phyloP scores from a whole-genome alignment of 352 stramenopile genomes.

The Phytopythium kandeliae region DNA sequence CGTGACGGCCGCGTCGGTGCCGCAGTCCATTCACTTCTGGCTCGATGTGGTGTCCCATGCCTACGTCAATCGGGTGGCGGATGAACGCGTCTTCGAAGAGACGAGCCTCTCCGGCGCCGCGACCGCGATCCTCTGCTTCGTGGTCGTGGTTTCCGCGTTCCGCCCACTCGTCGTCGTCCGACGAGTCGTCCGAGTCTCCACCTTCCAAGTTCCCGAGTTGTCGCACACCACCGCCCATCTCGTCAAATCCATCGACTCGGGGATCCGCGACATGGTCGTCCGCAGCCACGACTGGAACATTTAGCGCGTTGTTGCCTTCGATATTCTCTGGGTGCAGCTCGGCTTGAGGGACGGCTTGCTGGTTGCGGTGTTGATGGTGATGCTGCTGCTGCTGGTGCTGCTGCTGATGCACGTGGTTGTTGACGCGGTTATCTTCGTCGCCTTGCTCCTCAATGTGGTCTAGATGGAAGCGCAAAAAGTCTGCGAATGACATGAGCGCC shows the following conservation, averaged over 20 bases:
- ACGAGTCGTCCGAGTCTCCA: conserved; percentile 40
- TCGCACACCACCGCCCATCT: conserved; percentile 20
- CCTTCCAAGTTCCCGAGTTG: conserved; percentile 37
- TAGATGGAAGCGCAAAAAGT: conserved; percentile 90
- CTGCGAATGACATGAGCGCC: conserved; percentile 92
- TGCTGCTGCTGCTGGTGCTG: conserved; percentile 17
- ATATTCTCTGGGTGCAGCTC: background rate
- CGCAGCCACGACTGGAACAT: background rate
- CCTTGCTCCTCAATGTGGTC: conserved; percentile 75
- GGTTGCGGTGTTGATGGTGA: conserved; percentile 13
- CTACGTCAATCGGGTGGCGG: conserved; percentile 26
- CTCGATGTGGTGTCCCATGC: conserved; percentile 10
- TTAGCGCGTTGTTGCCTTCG: background rate
- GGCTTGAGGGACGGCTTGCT: conserved; percentile 8
- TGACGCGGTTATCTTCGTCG: conserved; percentile 24
- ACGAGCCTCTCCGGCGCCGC: background rate
- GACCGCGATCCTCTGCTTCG: background rate
- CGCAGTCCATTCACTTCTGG: conserved; percentile 18
- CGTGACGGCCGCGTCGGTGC: conserved; percentile 23
- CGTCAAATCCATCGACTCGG: conserved; percentile 26
- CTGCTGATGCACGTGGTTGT: conserved; percentile 10
- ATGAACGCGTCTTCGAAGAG: conserved; percentile 38
- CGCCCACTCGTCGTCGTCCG: conserved; percentile 43
- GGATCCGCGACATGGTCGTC: conserved; percentile 15
- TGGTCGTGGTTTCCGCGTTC: conserved; percentile 22